Evolutionary conservation across 2,329 filamentous ascomycete species (phyloP).

Genomic region (Pseudogymnoascus verrucosus): DNA sequence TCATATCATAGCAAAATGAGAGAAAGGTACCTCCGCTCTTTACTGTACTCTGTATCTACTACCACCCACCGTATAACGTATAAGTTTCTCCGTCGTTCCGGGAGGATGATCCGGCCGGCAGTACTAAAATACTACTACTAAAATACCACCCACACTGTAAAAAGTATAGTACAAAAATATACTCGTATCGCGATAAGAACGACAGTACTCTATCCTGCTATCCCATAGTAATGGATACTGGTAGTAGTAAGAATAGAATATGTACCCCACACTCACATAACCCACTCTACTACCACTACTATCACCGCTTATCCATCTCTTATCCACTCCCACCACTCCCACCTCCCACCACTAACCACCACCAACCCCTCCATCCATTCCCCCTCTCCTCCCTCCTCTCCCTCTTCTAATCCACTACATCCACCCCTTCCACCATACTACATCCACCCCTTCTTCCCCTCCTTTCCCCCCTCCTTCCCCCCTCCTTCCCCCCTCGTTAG

Average conservation of each 20-base stretch:
- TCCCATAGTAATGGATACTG: no score
- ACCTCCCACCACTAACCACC: not conserved
- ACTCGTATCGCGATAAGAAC: not conserved
- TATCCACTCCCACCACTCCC: no score
- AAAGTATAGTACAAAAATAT: not conserved
- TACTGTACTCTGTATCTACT: no score
- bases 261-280: not conserved
- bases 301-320: no score
- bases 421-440: not conserved
- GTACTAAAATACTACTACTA: not conserved
- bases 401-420: not conserved
- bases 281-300: no score
- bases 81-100: not conserved
- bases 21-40: not conserved
- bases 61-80: no score
- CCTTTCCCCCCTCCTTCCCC: not conserved
- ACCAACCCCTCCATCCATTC: not conserved
- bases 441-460: not conserved
- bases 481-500: not conserved
- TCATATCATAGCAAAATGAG: not conserved
- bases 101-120: not conserved
- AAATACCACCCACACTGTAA: no score
- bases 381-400: not conserved
- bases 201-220: no score
- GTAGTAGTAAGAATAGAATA: not conserved